phyloP scores from a whole-genome alignment of 768 basidiomycete genomes.

The Suillus americanus region DNA sequence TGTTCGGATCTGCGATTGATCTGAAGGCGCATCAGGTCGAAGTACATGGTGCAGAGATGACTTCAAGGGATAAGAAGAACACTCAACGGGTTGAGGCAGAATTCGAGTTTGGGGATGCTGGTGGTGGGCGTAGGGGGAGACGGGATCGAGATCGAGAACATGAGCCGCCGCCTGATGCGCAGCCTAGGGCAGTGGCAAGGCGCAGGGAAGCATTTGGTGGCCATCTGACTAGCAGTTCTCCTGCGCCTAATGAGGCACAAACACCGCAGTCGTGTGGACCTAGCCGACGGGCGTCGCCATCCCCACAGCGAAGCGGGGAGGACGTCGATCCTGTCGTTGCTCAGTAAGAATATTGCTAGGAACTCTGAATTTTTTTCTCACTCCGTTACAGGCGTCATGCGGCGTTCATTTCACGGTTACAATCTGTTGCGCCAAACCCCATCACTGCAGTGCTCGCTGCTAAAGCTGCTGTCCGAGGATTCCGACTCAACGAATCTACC shows the following conservation, averaged over 20 bases:
- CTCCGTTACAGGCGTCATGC: slow-evolving; percentile 56
- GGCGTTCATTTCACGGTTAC: slow-evolving; percentile 63
- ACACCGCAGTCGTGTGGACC: slow-evolving; percentile 16
- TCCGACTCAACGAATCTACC: slow-evolving; percentile 70
- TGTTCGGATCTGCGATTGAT: slow-evolving; percentile 85
- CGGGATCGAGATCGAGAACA: slow-evolving; percentile 52
- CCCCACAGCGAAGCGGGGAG: slow-evolving; percentile 27
- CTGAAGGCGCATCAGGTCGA: slow-evolving; percentile 90
- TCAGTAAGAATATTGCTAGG: slow-evolving; percentile 44
- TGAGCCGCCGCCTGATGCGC: slow-evolving; percentile 40
- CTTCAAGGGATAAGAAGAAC: slow-evolving; percentile 64
- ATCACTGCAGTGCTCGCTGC: slow-evolving; percentile 58
- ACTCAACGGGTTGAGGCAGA: slow-evolving; percentile 63
- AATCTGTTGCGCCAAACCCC: slow-evolving; percentile 55
- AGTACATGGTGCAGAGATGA: slow-evolving; percentile 76
- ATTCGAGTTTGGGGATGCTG: slow-evolving; percentile 67
- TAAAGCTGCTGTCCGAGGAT: slow-evolving; percentile 77
- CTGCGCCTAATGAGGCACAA: slow-evolving; percentile 8
- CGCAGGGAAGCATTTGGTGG: slow-evolving; percentile 66
- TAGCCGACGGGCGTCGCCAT: slow-evolving; percentile 31
- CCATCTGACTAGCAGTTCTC: slow-evolving; percentile 47
- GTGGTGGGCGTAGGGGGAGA: slow-evolving; percentile 45
- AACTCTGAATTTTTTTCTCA: slow-evolving; percentile 1
- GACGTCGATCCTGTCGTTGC: slow-evolving; percentile 54
- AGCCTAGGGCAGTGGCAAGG: slow-evolving; percentile 35